Base-by-base conservation (phyloP, 768 basidiomycete species). In the Rhodotorula sphaerocarpa region DNA sequence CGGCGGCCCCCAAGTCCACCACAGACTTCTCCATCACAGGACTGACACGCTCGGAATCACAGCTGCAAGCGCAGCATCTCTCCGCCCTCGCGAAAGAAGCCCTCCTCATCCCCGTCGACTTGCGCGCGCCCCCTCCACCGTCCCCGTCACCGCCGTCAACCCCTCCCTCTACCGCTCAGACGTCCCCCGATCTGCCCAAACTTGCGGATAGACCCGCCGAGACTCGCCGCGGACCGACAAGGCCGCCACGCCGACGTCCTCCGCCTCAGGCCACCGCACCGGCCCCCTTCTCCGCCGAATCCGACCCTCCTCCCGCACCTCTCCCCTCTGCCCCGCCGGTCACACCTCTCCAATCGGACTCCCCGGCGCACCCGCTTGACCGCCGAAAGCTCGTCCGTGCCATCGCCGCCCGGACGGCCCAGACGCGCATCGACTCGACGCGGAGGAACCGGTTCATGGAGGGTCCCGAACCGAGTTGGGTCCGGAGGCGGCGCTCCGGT, bases 401-500 rank as follows among this genome's bases (percentile, higher is more conserved):
- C 1, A 11, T 65, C 42, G 14, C 23, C 0, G 53, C 63, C 2
- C 36, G 63, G 3, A 25, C 41, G 9, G 57, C 44, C 2, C 31
- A 23, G 42, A 47, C n/a, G 11, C 33, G 63, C 25, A 42, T n/a
- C 16, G n/a, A 2, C 9, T 1, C 2, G 7, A 5, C 25, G 15
- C 33, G 59, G 45, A 23, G 55, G 45, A 66, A 61, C 36, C 42
- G 64, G 16, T 66, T 66, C 55, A 66, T 66, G 64, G 30, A 66
- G 20, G 64, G 64, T 3, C 64, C 64, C 2, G 64, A 66, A 33
- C 64, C 64, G 30, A 66, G 64, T 41, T 66, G 64, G 64, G 39
- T 66, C 23, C 34, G 34, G 36, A 52, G 44, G n/a, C n/a, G n/a
- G n/a, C n/a, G n/a, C n/a, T n/a, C n/a, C n/a, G n/a, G n/a, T n/a